A percentile compares a stretch with the other conserved stretches of the same genome.
Conservation (phyloP, 177 flowering plant species). For the Vitis hybrid region DNA sequence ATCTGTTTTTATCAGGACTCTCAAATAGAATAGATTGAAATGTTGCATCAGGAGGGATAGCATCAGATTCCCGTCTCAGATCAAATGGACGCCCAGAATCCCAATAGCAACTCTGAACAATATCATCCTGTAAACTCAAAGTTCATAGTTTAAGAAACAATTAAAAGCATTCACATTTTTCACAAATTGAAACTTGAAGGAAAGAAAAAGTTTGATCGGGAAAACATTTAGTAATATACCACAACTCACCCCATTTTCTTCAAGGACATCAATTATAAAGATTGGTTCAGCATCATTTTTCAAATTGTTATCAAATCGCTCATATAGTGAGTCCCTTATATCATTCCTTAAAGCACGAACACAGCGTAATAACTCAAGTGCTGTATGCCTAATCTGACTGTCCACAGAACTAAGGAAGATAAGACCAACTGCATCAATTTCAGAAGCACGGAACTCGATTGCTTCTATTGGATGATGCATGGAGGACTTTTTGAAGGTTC, state of each 20-base stretch:
- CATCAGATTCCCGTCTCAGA: constrained; percentile 84
- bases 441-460: constrained; percentile 80
- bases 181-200: not conserved
- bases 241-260: constrained; percentile 92
- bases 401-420: constrained; percentile 94
- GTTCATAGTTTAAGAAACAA: constrained; percentile 5
- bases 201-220: not conserved
- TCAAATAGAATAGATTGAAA: constrained; percentile 91
- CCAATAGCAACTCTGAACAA: constrained; percentile 95
- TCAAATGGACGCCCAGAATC: constrained; percentile 96
- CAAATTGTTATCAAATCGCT: constrained; percentile 42
- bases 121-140: constrained; percentile 76
- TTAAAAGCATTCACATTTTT: not conserved
- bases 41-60: constrained; percentile 83
- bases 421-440: constrained; percentile 97
- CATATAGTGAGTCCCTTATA: constrained; percentile 54
- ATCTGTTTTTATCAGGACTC: constrained; percentile 90
- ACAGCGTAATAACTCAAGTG: constrained; percentile 90
- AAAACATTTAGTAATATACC: not conserved
- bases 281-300: constrained; percentile 82
- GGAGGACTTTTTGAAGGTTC: constrained; percentile 48
- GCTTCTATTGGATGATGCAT: constrained; percentile 58
- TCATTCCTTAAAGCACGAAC: constrained; percentile 94
- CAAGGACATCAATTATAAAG: constrained; percentile 89
- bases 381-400: constrained; percentile 94